Base-by-base conservation (phyloP, 306 rosid species). In the Clitoria ternatea region DNA sequence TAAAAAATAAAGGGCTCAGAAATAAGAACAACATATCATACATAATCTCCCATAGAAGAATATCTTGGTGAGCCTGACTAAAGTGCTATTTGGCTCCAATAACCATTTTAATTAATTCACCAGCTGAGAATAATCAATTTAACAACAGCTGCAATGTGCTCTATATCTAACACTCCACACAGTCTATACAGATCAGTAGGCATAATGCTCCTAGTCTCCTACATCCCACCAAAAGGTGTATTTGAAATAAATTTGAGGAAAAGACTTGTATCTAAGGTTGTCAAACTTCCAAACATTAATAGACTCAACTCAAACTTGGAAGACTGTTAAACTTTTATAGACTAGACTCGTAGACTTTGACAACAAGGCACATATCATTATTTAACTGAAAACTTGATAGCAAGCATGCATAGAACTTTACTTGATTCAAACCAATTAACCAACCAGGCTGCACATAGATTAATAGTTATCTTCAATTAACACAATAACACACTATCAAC, bases 61-160 rank as follows among this genome's bases (percentile, higher is more conserved):
- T 29, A 7, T n/a, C 54, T 22, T 44, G 3, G 24, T 29, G n/a
- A 43, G 35, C 35, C 50, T 3, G 24, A 17, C 55, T 12, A 39
- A 66, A 7, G 36, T 52, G 57, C 42, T 33, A 42, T 53, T 32
- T 32, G 42, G 18, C 44, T 20, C 43, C 0, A 10, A 76, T 45
- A 68, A 24, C n/a, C 37, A 47, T 67, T 67, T 66, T 61, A 66
- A 54, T 66, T 61, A 66, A 54, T 22, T 75, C 66, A 19, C 35
- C 50, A 65, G 40, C 15, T 13, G 11, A 15, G 11, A 44, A 15
- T 33, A 55, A 55, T 17, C 18, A 32, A 13, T 22, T 57, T 2
- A 47, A 7, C 35, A 43, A 39, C 52, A 39, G 29, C 39, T 29
- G 48, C 37, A 64, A 19, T 19, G 18, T 40, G 40, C 1, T 50